A percentile compares a stretch with the other conserved stretches of the same genome.
These are phyloP conservation scores for Sugiyamaella valdiviana DNA, from an alignment of 805 yeast species.

Conservation along the genomic window DNA sequence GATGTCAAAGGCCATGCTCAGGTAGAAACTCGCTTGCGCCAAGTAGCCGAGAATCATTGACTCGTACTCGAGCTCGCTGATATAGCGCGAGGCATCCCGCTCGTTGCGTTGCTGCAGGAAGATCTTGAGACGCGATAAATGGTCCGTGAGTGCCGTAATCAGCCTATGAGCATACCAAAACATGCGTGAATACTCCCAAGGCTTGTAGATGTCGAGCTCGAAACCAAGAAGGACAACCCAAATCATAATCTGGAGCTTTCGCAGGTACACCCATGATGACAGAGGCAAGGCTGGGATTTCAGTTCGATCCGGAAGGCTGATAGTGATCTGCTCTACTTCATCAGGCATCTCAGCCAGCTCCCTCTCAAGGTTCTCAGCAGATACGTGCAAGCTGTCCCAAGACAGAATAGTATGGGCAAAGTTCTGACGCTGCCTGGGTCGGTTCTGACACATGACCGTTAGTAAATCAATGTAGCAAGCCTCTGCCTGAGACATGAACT, in stretches of 20 bases:
- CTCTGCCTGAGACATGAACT: constrained; percentile 28
- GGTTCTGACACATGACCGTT: constrained; percentile 53
- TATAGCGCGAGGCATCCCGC: constrained; percentile 1
- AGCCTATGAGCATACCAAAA: constrained; percentile 63
- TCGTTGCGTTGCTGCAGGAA: constrained; percentile 21
- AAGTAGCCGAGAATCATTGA: constrained; percentile 30
- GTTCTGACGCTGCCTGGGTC: constrained; percentile 78
- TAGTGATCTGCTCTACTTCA: not conserved
- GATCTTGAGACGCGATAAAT: constrained; percentile 37
- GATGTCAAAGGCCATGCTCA: constrained; percentile 15
- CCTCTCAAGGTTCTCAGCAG: constrained; percentile 58
- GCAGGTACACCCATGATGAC: constrained; percentile 60
- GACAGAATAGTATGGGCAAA: constrained; percentile 46
- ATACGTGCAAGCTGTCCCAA: constrained; percentile 81
- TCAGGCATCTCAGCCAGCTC: constrained; percentile 24
- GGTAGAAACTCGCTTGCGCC: constrained; percentile 29
- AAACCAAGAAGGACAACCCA: constrained; percentile 69
- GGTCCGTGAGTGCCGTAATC: constrained; percentile 36
- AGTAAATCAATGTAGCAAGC: constrained; percentile 44
- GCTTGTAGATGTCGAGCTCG: constrained; percentile 65
- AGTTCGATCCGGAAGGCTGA: constrained; percentile 16
- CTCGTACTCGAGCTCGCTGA: constrained; percentile 17
- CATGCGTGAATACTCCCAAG: constrained; percentile 60
- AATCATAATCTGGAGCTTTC: constrained; percentile 65
- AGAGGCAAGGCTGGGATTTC: constrained; percentile 50